Conservation (phyloP, 257 asterid genomes). For the Solanum ossicruentum region DNA sequence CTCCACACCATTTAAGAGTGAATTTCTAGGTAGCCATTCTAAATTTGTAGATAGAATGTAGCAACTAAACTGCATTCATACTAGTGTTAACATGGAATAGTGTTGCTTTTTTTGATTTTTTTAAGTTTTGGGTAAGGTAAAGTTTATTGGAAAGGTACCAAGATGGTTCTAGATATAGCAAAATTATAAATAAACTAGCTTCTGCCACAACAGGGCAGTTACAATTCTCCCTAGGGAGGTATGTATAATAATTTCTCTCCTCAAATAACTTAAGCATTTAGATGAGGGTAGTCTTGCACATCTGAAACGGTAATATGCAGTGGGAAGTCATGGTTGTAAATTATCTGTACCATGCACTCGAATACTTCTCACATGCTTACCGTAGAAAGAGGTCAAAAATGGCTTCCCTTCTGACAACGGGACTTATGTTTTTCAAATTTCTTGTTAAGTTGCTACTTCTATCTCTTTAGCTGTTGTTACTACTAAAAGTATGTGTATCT, state of each 20-base stretch:
- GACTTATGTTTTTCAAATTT: neutral
- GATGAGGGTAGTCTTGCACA: neutral
- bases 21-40: neutral
- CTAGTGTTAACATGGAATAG: neutral
- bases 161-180: neutral
- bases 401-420: neutral
- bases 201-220: neutral
- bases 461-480: neutral
- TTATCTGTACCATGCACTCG: neutral
- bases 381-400: neutral
- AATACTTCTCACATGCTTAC: neutral
- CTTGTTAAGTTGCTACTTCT: neutral
- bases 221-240: neutral
- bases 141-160: neutral
- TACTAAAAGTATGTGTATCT: neutral
- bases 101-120: neutral
- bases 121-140: neutral
- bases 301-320: neutral
- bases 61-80: neutral
- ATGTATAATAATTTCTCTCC: neutral
- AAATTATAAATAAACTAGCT: neutral
- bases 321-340: neutral
- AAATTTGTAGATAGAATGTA: neutral
- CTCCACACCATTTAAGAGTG: neutral
- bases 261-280: neutral